Evolutionary conservation across 164 flowering plant genomes (phyloP), one percentile per base, ranked within the genome.

Genomic region (Akebia trifoliata): DNA sequence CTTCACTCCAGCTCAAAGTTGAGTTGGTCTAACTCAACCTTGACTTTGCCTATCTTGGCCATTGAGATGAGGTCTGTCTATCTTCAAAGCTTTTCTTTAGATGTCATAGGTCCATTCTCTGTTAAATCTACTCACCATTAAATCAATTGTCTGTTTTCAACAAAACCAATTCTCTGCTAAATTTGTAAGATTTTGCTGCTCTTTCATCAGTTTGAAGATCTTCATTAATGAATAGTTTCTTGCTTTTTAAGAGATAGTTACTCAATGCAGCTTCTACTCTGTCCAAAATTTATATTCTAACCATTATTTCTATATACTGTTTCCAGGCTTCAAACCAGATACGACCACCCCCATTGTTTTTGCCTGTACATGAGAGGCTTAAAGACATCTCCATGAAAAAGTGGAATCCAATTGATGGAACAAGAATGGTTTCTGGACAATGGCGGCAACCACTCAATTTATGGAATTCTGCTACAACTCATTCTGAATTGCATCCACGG

Each of bases 401-500:
- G 57, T 86, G 89, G 92, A 78, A 47, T 62, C 78, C 78, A 31
- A 57, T 75, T 50, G 68, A 80, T 51, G 80, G 81, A 49, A 68
- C 87, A 51, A 84, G 84, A 51, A 77, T 84, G 52, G 77, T 78
- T 52, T 17, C 58, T 58, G 71, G 69, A 49, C 91, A 76, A 21
- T 78, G 86, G 87, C 74, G 69, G 50, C 91, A 79, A 61, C 74
- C 80, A 32, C 78, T 83, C 30, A 78, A 44, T 72, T 28, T 81
- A 43, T 81, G 81, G 68, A 74, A 66, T 65, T 56, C 76, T 73
- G 48, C 76, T 30, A 8, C 60, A 60, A 48, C 63, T 66, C 81
- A 73, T 51, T 59, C 77, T 65, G 87, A 85, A 30, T 52, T 65
- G 60, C 81, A 65, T 56, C 65, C 70, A 42, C 61, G 78, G 69